phyloP scores from a whole-genome alignment of 1,139 yeast species.

The Suhomyces panamericanus region DNA sequence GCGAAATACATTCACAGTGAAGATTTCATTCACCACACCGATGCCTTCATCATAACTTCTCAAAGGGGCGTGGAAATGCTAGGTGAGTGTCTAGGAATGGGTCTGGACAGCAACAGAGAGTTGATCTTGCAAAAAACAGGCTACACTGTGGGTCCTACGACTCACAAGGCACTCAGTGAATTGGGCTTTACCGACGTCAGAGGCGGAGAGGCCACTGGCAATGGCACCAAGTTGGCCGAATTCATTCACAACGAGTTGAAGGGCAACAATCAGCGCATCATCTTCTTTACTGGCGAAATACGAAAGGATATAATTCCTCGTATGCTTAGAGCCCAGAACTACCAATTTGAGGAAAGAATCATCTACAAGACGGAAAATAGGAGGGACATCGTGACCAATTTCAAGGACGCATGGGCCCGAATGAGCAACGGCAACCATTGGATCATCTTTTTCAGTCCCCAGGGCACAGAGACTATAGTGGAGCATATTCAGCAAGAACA shows the following conservation, averaged over 20 bases:
- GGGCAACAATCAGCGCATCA: constrained; percentile 33
- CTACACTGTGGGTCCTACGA: constrained; percentile 93
- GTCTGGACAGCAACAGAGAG: constrained; percentile 18
- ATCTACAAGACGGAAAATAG: constrained; percentile 67
- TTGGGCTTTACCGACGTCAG: constrained; percentile 68
- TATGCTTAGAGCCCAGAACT: constrained; percentile 43
- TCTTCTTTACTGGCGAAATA: constrained; percentile 84
- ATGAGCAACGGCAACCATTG: constrained; percentile 38
- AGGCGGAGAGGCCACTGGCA: constrained; percentile 81
- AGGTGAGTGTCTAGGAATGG: constrained; percentile 39
- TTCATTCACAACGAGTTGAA: constrained; percentile 50
- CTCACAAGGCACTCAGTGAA: constrained; percentile 56
- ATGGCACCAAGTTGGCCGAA: constrained; percentile 70
- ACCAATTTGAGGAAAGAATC: constrained; percentile 59
- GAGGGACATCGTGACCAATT: constrained; percentile 46
- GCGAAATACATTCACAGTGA: constrained; percentile 40
- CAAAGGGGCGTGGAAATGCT: constrained; percentile 90
- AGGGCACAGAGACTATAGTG: constrained; percentile 71
- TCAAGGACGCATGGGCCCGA: constrained; percentile 22
- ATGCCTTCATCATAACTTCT: constrained; percentile 76
- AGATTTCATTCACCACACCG: constrained; percentile 40
- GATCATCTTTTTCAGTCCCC: constrained; percentile 90
- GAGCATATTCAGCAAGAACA: constrained; percentile 34
- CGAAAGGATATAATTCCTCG: constrained; percentile 80
- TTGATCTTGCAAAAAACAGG: constrained; percentile 51